Evolutionary conservation across 2,329 filamentous ascomycete genomes (phyloP).

Genomic region (Onygena corvina): DNA sequence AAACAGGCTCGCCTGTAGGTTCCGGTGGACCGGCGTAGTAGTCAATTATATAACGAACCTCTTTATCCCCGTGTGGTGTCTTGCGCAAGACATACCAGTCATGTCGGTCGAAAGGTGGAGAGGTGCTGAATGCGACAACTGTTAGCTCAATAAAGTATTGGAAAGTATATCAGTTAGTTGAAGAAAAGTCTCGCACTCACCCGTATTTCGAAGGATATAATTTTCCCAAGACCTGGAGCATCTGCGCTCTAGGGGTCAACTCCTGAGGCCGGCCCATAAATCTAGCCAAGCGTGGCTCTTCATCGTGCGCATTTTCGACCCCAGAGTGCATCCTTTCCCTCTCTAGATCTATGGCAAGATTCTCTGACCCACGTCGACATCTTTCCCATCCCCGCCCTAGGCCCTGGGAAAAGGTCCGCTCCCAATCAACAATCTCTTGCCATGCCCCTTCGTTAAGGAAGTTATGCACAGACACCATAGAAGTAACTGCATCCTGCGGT

Average conservation of each 20-base stretch:
- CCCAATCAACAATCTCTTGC: constrained; percentile 90
- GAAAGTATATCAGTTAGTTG: constrained; percentile 3
- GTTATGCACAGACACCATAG: constrained; percentile 97
- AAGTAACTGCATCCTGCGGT: constrained; percentile 80
- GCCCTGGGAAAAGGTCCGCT: constrained; percentile 68
- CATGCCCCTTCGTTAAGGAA: constrained; percentile 96
- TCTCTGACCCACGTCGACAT: constrained; percentile 62
- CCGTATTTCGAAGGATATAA: constrained; percentile 68
- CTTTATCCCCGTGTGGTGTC: constrained; percentile 52
- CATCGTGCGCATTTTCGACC: constrained; percentile 18
- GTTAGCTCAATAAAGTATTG: background rate
- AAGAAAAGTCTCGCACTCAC: constrained; percentile 37
- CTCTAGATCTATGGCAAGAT: constrained; percentile 44
- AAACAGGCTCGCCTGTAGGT: constrained; percentile 78
- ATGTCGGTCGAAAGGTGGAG: constrained; percentile 88
- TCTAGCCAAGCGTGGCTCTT: constrained; percentile 61
- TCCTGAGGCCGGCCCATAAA: constrained; percentile 87
- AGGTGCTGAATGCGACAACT: constrained; percentile 44
- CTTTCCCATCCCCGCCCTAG: constrained; percentile 59
- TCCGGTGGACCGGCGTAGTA: constrained; percentile 82
- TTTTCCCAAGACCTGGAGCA: constrained; percentile 67
- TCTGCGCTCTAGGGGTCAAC: constrained; percentile 78
- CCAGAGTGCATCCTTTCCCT: constrained; percentile 35
- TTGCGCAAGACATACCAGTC: constrained; percentile 87
- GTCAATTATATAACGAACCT: constrained; percentile 91